Conservation (phyloP, 495 filamentous ascomycete species). For the Bathelium albidoporum region DNA sequence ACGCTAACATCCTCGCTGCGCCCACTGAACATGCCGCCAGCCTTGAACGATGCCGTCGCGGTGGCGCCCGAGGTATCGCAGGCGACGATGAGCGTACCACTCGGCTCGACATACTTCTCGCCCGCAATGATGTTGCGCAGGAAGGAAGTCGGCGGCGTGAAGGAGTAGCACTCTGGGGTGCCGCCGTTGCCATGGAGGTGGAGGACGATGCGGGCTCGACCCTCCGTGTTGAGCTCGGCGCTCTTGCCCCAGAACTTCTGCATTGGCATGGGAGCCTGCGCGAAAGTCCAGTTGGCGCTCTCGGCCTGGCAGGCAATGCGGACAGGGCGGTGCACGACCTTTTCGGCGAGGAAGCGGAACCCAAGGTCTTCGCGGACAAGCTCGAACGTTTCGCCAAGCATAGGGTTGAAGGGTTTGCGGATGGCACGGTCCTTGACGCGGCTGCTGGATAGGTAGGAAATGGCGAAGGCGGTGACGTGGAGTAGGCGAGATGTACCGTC, state of each 20-base stretch:
- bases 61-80: constrained; percentile 75
- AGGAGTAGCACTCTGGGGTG: constrained; percentile 51
- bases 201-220: constrained; percentile 63
- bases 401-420: constrained; percentile 95
- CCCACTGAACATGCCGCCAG: constrained; percentile 92
- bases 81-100: constrained; percentile 70
- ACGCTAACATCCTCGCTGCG: constrained; percentile 81
- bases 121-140: constrained; percentile 93
- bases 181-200: constrained; percentile 66
- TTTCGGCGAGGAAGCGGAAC: constrained; percentile 85
- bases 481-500: constrained; percentile 54
- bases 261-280: constrained; percentile 74
- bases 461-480: constrained; percentile 80
- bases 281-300: constrained; percentile 60
- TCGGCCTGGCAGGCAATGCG: constrained; percentile 91
- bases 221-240: constrained; percentile 84
- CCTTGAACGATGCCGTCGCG: constrained; percentile 74
- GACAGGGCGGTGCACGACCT: constrained; percentile 85
- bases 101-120: constrained; percentile 95
- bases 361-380: constrained; percentile 80
- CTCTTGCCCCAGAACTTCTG: constrained; percentile 99
- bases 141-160: constrained; percentile 75
- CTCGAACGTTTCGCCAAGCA: constrained; percentile 93
- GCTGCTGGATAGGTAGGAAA: constrained; percentile 67
- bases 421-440: constrained; percentile 83